Evolutionary conservation across 1,284 basidiomycete species (phyloP).

Genomic region (Pterulicium gracile): DNA sequence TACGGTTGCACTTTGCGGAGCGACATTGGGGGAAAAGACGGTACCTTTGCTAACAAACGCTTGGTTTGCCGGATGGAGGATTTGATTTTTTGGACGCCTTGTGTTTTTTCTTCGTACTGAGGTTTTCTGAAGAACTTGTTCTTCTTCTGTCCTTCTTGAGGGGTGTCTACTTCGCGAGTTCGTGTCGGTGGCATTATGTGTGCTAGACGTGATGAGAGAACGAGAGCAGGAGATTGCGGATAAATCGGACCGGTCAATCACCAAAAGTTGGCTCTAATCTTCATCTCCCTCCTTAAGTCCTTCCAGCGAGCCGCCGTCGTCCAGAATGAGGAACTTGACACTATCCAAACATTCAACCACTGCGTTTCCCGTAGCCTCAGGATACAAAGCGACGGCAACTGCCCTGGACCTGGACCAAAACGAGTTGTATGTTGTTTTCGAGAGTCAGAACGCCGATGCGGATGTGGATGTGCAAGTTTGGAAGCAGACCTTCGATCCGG

Average conservation of each 20-base stretch:
- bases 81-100: slow-evolving; percentile 75
- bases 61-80: slow-evolving; percentile 68
- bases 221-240: not conserved
- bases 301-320: not conserved
- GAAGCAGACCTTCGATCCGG: not conserved
- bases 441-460: not conserved
- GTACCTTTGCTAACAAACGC: slow-evolving; percentile 67
- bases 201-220: not conserved
- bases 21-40: slow-evolving; percentile 6
- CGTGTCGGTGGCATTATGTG: slow-evolving; percentile 24
- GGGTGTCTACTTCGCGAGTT: slow-evolving; percentile 15
- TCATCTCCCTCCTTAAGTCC: too few relatives aligned
- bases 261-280: not conserved
- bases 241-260: not conserved
- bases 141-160: slow-evolving; percentile 11
- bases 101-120: slow-evolving; percentile 13
- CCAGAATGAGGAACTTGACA: not conserved
- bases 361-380: not conserved
- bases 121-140: slow-evolving; percentile 12
- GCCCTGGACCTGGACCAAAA: not conserved
- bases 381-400: not conserved
- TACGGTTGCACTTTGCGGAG: slow-evolving; percentile 1
- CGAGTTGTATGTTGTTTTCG: not conserved
- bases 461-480: not conserved
- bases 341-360: not conserved